Base-by-base conservation (phyloP, 495 filamentous ascomycete species). In the Tirmania nivea region DNA sequence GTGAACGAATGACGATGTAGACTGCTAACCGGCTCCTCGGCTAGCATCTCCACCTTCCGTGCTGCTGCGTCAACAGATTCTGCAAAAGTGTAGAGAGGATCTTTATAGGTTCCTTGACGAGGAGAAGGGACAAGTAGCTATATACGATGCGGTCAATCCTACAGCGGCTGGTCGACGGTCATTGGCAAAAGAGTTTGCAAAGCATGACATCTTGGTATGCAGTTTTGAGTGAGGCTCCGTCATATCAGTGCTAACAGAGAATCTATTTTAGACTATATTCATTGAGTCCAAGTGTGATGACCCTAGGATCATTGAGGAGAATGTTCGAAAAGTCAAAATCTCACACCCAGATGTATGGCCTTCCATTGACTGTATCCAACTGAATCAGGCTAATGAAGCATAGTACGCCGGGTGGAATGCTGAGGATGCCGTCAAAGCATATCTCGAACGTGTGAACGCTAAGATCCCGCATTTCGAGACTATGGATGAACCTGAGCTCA, bases 81-180 rank as follows among this genome's bases (percentile, higher is more conserved):
- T 96, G 8, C 93, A 94, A 69, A 90, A 90, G 66, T 99, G 92
- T 60, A 78, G 89, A 50, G 88, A 96, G 65, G 92, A 99, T 61
- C 92, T 99, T 35, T 94, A 94, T 55, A 80, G 82, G 54, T 99
- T 94, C 70, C 71, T 99, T 37, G 87, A 94, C 57, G 79, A 94
- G 58, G 92, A 96, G 61, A 96, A 95, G 61, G 92, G 92, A 11
- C 92, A 99, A 61, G 86, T 99, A 51, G 92, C 92, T 42, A 96
- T 99, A 51, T 99, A 96, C 61, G 92, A 99, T 70, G 90, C 92
- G 25, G 92, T 99, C n/a, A 96, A 96, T 62, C 86, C 88, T 10
- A 75, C 89, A 19, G 77, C 84, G 21, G 75, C 75, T 51, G 88
- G 86, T n/a, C 79, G 92, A 35, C 76, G 80, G 55, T 79, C 88